These are phyloP conservation scores for Alternaria sp. DNA, from an alignment of 2,329 filamentous ascomycete genomes.

Conservation along the genomic window DNA sequence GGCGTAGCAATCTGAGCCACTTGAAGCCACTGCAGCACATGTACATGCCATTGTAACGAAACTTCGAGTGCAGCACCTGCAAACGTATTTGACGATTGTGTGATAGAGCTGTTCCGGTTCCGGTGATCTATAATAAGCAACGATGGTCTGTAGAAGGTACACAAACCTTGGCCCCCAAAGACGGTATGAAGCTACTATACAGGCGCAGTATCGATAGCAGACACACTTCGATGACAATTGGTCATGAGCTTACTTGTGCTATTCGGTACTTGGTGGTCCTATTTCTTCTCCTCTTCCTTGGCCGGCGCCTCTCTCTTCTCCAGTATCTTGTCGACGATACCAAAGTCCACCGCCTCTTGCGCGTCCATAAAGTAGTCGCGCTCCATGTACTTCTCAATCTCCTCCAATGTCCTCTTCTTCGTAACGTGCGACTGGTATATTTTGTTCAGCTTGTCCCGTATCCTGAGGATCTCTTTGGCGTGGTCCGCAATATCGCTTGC, in stretches of 20 bases:
- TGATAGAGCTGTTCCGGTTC: neutral
- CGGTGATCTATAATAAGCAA: neutral
- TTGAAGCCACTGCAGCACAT: neutral
- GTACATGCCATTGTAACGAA: neutral
- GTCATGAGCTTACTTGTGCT: neutral
- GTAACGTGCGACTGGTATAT: slow-evolving; percentile 91
- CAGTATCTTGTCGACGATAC: slow-evolving; percentile 90
- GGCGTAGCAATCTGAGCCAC: neutral
- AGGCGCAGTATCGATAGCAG: neutral
- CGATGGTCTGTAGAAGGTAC: neutral
- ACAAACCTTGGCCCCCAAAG: neutral
- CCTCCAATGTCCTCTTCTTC: slow-evolving; percentile 74
- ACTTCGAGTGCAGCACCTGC: neutral
- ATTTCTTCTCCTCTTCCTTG: slow-evolving; percentile 39
- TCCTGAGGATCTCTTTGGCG: slow-evolving; percentile 91
- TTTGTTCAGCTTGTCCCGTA: slow-evolving; percentile 83
- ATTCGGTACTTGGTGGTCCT: neutral
- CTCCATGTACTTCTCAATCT: slow-evolving; percentile 96
- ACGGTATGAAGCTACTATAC: neutral
- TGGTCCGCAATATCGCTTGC: slow-evolving; percentile 91
- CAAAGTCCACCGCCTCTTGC: slow-evolving; percentile 84
- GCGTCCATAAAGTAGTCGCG: slow-evolving; percentile 93
- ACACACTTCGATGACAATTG: neutral
- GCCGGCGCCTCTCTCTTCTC: slow-evolving; percentile 63
- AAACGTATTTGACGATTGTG: neutral